Evolutionary conservation across 73 alveolate species (phyloP).

Genomic region (Stentor roeselii): DNA sequence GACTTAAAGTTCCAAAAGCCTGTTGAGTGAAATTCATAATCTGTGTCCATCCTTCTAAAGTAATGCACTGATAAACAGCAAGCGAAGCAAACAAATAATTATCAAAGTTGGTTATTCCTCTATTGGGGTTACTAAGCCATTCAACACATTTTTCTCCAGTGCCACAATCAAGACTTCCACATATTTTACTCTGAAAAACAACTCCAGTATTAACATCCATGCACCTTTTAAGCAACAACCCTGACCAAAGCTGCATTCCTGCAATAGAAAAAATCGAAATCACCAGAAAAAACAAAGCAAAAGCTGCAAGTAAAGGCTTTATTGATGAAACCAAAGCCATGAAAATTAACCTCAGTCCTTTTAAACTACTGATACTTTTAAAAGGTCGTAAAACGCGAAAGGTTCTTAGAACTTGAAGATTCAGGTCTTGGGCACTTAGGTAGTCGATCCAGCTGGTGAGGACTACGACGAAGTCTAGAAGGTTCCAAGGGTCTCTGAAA

Average conservation of each 20-base stretch:
- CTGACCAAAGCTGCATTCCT: conserved; percentile 89
- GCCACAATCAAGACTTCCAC: conserved; percentile 53
- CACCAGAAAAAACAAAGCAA: conserved; percentile 82
- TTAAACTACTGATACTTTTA: conserved; percentile 90
- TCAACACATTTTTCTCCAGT: conserved; percentile 49
- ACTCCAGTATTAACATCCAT: conserved; percentile 55
- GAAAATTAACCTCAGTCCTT: conserved; percentile 90
- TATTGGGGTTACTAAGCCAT: conserved; percentile 43
- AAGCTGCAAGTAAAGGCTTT: conserved; percentile 81
- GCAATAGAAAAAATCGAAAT: conserved; percentile 90
- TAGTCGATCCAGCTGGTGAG: conserved; percentile 59
- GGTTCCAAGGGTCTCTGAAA: conserved; percentile 73
- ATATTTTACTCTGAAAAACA: conserved; percentile 9
- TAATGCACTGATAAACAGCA: conserved; percentile 69
- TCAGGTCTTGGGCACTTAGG: conserved; percentile 38
- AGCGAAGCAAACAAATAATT: conserved; percentile 39
- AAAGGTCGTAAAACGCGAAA: conserved; percentile 95
- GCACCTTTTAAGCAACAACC: conserved; percentile 82
- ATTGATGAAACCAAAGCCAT: conserved; percentile 87
- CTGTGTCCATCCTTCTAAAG: conserved; percentile 91
- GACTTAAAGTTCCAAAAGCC: conserved; percentile 53
- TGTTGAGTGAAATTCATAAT: conserved; percentile 60
- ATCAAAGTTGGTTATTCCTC: conserved; percentile 52
- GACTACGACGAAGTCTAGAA: conserved; percentile 61
- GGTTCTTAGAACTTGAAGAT: conserved; percentile 78